Conservation (phyloP, 2,329 filamentous ascomycete species). For the Elsinoe batatas region DNA sequence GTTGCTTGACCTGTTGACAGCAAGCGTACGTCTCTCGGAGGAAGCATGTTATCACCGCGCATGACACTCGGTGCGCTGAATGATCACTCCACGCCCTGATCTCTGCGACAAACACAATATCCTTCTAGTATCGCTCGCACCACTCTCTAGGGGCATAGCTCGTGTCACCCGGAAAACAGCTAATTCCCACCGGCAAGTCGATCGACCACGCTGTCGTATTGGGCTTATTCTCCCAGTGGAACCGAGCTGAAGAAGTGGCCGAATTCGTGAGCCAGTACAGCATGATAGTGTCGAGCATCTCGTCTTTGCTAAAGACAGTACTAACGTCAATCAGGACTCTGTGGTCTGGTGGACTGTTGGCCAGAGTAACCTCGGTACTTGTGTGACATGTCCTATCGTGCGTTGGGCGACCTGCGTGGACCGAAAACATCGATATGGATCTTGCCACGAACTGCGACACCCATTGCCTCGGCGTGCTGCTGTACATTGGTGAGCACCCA, state of each 20-base stretch:
- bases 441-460: too few species aligned
- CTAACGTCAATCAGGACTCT: slow-evolving; percentile 17
- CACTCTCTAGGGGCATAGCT: slow-evolving; percentile 16
- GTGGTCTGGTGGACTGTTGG: slow-evolving; percentile 1
- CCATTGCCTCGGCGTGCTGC: too few species aligned
- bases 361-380: slow-evolving; percentile 1
- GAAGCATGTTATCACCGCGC: too few species aligned
- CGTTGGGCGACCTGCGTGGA: too few species aligned
- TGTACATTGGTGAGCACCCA: too few species aligned
- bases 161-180: slow-evolving; percentile 17
- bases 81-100: slow-evolving; percentile 11
- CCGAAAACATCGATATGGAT: too few species aligned
- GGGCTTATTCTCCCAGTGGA: slow-evolving; percentile 20
- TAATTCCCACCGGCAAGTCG: slow-evolving; percentile 20
- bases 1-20: too few species aligned
- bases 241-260: slow-evolving; percentile 21
- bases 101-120: slow-evolving; percentile 16
- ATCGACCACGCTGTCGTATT: slow-evolving; percentile 20
- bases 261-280: slow-evolving; percentile 23
- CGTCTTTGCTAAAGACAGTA: slow-evolving; percentile 21
- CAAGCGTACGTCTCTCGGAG: too few species aligned
- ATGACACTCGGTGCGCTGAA: too few species aligned
- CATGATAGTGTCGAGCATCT: slow-evolving; percentile 17
- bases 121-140: slow-evolving; percentile 16
- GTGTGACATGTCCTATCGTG: too few species aligned